phyloP scores from a whole-genome alignment of 2,329 filamentous ascomycete genomes.

The Fusarium sp. region DNA sequence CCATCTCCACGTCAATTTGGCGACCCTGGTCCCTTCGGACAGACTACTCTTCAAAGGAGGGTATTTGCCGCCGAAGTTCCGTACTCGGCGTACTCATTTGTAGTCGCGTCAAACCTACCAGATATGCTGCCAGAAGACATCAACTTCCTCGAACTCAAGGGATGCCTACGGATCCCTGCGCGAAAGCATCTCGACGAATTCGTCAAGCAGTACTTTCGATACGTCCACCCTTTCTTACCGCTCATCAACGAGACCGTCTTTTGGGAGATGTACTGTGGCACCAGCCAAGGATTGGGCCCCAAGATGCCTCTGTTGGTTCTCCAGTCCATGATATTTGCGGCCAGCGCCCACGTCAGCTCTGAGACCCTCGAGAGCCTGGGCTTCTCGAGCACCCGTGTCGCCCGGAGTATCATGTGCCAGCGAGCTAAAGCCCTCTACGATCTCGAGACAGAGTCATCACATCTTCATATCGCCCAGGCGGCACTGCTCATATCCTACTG shows the following conservation, averaged over 20 bases:
- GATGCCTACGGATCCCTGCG: constrained; percentile 25
- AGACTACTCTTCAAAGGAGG: neutral
- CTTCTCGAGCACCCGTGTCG: neutral
- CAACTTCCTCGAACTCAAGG: constrained; percentile 22
- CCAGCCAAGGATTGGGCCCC: neutral
- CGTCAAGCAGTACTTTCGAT: constrained; percentile 22
- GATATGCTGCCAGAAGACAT: constrained; percentile 7
- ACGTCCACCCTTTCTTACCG: constrained; percentile 26
- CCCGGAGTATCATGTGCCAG: neutral
- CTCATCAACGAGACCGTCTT: constrained; percentile 17
- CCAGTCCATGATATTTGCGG: constrained; percentile 29
- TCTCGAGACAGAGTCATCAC: neutral
- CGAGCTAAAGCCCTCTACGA: neutral
- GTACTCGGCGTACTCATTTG: neutral
- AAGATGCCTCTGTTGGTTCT: constrained; percentile 15
- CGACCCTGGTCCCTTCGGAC: neutral
- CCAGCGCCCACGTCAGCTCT: neutral
- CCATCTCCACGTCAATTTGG: neutral
- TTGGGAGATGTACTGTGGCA: constrained; percentile 17
- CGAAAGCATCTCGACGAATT: constrained; percentile 22
- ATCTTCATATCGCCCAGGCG: neutral
- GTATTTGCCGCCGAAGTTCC: neutral
- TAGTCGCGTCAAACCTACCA: neutral
- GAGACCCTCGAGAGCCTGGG: neutral
- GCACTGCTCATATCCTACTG: neutral